Percentiles rank a stretch among this genome's conserved stretches.
These are phyloP conservation scores for Claviceps monticola DNA, from an alignment of 2,329 filamentous ascomycete genomes.

Conservation along the genomic window DNA sequence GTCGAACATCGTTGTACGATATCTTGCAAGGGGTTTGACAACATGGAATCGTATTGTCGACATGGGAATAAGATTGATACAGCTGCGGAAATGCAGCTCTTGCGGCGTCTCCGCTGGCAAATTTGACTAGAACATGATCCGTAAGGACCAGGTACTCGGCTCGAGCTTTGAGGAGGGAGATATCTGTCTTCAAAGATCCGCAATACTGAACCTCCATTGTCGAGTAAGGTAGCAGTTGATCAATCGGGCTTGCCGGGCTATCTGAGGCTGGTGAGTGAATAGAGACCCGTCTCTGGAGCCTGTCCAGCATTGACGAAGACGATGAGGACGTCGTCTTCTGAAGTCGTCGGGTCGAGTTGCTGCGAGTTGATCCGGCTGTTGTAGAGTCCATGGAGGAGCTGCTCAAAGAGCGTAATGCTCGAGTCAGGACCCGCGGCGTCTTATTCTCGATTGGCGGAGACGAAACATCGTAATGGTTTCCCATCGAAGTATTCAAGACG, in stretches of 20 bases:
- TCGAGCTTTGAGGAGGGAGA: slow-evolving; percentile 33
- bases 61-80: slow-evolving; percentile 12
- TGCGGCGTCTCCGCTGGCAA: slow-evolving; percentile 33
- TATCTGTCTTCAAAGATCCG: slow-evolving; percentile 34
- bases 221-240: slow-evolving; percentile 18
- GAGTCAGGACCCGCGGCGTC: slow-evolving; percentile 22
- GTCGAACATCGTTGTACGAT: slow-evolving; percentile 22
- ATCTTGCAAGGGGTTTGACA: slow-evolving; percentile 16
- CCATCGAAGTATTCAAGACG: slow-evolving; percentile 11
- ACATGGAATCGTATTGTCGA: slow-evolving; percentile 11
- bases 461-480: slow-evolving; percentile 10
- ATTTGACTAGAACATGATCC: slow-evolving; percentile 35
- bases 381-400: slow-evolving; percentile 28
- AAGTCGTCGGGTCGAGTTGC: slow-evolving; percentile 19
- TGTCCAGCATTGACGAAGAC: slow-evolving; percentile 28
- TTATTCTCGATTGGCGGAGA: slow-evolving; percentile 15
- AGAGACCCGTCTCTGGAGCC: slow-evolving; percentile 27
- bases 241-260: slow-evolving; percentile 14
- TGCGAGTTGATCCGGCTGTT: slow-evolving; percentile 17
- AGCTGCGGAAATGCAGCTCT: slow-evolving; percentile 33
- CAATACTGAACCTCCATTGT: slow-evolving; percentile 29
- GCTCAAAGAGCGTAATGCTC: slow-evolving; percentile 25
- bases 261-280: slow-evolving; percentile 22
- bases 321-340: slow-evolving; percentile 25
- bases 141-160: slow-evolving; percentile 39